Conservation (phyloP, 345 rosid genomes). For the Bruguiera sexangula region DNA sequence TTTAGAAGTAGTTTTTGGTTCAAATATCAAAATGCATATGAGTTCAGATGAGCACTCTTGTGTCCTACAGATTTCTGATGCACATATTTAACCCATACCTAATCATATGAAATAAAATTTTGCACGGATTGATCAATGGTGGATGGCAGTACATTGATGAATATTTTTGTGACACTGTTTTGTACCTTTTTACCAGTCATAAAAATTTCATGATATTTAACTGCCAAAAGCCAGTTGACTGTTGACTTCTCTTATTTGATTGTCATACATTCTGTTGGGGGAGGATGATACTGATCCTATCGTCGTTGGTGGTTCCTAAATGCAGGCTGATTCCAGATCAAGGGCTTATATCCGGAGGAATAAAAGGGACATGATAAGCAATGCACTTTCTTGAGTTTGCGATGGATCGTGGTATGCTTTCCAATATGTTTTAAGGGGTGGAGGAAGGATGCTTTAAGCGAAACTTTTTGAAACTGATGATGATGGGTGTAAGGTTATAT, state of each 20-base stretch:
- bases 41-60: not conserved
- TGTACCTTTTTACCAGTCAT: not conserved
- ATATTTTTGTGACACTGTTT: not conserved
- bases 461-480: too few relatives aligned
- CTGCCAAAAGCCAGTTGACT: not conserved
- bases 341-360: slow-evolving; percentile 54
- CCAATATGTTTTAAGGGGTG: too few relatives aligned
- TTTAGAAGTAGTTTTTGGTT: not conserved
- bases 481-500: too few relatives aligned
- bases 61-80: not conserved
- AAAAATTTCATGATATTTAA: not conserved
- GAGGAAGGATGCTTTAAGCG: too few relatives aligned
- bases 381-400: slow-evolving; percentile 22
- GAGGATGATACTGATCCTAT: not conserved
- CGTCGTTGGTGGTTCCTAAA: slow-evolving; percentile 1
- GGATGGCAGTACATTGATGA: slow-evolving; percentile 1
- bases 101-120: too few relatives aligned
- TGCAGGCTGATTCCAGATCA: slow-evolving; percentile 79
- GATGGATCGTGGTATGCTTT: not conserved
- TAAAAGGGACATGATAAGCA: slow-evolving; percentile 27
- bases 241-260: not conserved
- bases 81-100: not conserved
- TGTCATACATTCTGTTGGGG: not conserved
- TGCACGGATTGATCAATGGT: not conserved
- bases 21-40: not conserved